Conservation (phyloP, 371 early-diverging fungal species). For the Lichtheimia hyalospora region DNA sequence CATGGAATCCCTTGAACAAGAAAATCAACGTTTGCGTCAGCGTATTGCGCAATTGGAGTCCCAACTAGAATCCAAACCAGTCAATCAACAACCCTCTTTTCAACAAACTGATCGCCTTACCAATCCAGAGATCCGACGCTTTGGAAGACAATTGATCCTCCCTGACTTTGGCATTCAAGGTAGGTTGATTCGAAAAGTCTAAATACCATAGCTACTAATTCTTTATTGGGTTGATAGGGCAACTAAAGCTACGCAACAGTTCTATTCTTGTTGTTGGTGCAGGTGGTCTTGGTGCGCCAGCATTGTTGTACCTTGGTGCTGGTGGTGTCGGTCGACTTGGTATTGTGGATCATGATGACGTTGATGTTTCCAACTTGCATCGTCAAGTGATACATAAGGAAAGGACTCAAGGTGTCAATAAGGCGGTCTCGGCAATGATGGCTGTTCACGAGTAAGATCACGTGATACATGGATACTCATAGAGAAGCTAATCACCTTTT, state of each 20-base stretch:
- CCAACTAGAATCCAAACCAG: slow-evolving; percentile 6
- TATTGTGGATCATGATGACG: slow-evolving; percentile 93
- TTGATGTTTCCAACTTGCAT: slow-evolving; percentile 96
- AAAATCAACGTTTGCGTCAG: slow-evolving; percentile 19
- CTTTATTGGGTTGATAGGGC: slow-evolving; percentile 58
- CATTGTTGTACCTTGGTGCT: slow-evolving; percentile 88
- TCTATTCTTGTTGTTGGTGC: slow-evolving; percentile 93
- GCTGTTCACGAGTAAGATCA: slow-evolving; percentile 56
- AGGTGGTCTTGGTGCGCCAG: slow-evolving; percentile 97
- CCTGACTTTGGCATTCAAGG: slow-evolving; percentile 82
- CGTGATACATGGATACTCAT: background rate
- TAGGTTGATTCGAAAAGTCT: slow-evolving; percentile 17
- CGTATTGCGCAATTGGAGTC: slow-evolving; percentile 33
- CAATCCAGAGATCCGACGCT: slow-evolving; percentile 80
- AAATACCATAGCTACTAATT: background rate
- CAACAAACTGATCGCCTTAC: slow-evolving; percentile 30
- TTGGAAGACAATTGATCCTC: slow-evolving; percentile 93
- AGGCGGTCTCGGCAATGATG: slow-evolving; percentile 79
- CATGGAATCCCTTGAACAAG: background rate
- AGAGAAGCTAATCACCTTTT: background rate
- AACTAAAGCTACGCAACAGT: slow-evolving; percentile 74
- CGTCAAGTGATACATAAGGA: slow-evolving; percentile 95
- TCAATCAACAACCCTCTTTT: slow-evolving; percentile 13
- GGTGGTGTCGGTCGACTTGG: slow-evolving; percentile 94
- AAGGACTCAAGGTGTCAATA: slow-evolving; percentile 68